Evolutionary conservation across 192 early-diverging fungal genomes (phyloP).

Genomic region (Dimargaris cristalligena): DNA sequence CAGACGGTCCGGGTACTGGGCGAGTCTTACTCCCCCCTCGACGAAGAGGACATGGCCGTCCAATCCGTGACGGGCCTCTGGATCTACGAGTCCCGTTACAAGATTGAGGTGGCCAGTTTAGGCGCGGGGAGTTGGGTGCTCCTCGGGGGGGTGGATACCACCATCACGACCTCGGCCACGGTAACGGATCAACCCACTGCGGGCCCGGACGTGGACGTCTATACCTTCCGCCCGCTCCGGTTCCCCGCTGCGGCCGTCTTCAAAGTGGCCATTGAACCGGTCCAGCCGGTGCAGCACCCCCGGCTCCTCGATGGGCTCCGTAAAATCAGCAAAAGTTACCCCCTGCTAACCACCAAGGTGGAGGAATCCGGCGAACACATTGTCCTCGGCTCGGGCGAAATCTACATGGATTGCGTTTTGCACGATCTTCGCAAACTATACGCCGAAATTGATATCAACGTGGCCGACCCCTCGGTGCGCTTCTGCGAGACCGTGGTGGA

Average conservation of each 20-base stretch:
- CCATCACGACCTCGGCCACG: slow-evolving; percentile 91
- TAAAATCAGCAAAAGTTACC: slow-evolving; percentile 91
- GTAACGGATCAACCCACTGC: slow-evolving; percentile 42
- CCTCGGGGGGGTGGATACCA: slow-evolving; percentile 76
- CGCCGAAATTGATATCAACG: slow-evolving; percentile 93
- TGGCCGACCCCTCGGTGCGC: slow-evolving; percentile 90
- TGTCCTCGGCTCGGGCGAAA: slow-evolving; percentile 82
- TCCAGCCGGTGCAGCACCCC: slow-evolving; percentile 93
- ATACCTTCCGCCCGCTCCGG: slow-evolving; percentile 70
- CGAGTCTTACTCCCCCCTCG: slow-evolving; percentile 74
- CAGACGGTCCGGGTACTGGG: slow-evolving; percentile 80
- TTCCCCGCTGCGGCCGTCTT: slow-evolving; percentile 70
- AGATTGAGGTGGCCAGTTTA: slow-evolving; percentile 56
- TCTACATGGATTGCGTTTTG: slow-evolving; percentile 91
- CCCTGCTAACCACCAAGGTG: slow-evolving; percentile 72
- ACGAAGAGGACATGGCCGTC: slow-evolving; percentile 83
- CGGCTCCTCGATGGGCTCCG: slow-evolving; percentile 95
- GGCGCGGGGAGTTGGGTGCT: slow-evolving; percentile 84
- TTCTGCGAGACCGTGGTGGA: slow-evolving; percentile 95
- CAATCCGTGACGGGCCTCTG: slow-evolving; percentile 53
- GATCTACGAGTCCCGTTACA: slow-evolving; percentile 66
- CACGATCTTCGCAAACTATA: slow-evolving; percentile 89
- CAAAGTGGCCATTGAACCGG: slow-evolving; percentile 93
- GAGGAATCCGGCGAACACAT: slow-evolving; percentile 98
- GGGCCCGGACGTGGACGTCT: slow-evolving; percentile 45